phyloP scores from a whole-genome alignment of 768 basidiomycete genomes.

The Lactarius hengduanensis region DNA sequence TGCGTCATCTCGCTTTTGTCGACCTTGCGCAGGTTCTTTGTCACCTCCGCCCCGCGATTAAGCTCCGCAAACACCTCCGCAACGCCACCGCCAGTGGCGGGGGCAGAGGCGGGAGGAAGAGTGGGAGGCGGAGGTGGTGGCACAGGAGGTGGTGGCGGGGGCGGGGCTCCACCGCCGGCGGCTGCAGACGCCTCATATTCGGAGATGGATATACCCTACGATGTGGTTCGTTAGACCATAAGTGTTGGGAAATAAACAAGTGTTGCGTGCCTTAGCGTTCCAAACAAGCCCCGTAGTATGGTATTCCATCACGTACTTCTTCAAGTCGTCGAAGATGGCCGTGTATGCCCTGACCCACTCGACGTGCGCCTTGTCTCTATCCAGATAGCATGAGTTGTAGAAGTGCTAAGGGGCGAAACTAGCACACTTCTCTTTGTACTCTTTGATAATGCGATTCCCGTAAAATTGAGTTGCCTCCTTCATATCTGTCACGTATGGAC shows the following conservation, averaged over 20 bases:
- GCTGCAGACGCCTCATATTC: constrained; percentile 48
- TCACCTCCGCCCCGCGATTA: constrained; percentile 87
- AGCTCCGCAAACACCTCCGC: constrained; percentile 88
- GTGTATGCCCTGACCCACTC: constrained; percentile 84
- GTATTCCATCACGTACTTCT: constrained; percentile 79
- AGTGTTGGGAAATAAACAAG: background rate
- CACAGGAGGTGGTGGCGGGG: constrained; percentile 41
- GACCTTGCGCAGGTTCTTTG: constrained; percentile 88
- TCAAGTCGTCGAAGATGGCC: constrained; percentile 70
- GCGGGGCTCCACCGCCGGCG: constrained; percentile 45
- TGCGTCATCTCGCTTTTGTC: constrained; percentile 98
- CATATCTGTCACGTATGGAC: constrained; percentile 71
- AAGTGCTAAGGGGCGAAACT: constrained; percentile 2
- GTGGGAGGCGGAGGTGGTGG: constrained; percentile 45
- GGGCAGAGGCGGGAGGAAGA: constrained; percentile 33
- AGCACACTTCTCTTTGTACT: constrained; percentile 87
- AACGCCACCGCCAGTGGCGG: constrained; percentile 49
- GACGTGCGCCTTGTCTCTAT: constrained; percentile 81
- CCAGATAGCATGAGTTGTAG: constrained; percentile 3
- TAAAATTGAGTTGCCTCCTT: constrained; percentile 89
- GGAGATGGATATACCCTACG: constrained; percentile 55
- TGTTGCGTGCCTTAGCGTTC: constrained; percentile 68
- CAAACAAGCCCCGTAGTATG: constrained; percentile 86
- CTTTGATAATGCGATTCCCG: constrained; percentile 85
- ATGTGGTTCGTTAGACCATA: background rate